Base-by-base conservation (phyloP, 805 yeast species). In the Blastobotrys robertii region DNA sequence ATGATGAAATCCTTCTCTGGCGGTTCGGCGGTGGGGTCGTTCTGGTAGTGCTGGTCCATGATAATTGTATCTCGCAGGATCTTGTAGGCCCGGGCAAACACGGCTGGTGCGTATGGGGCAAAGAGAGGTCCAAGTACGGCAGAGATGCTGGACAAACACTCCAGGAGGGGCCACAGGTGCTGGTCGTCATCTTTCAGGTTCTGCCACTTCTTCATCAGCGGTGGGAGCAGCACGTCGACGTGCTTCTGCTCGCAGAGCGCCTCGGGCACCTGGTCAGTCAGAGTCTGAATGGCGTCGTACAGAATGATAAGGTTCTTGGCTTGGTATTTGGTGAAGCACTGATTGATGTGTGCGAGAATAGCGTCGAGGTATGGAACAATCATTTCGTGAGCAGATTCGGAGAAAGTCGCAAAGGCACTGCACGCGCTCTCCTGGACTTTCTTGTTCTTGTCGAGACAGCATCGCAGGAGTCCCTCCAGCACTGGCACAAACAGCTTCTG, bases 401-500 rank as follows among this genome's bases (percentile, higher is more conserved):
- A 78, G 48, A 88, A 83, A 44, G 79, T 79, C 1, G 95, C 81
- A 36, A 90, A 72, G 8, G 96, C 84, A 31, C 87, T 76, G 52
- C 95, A 85, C 1, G 95, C 96, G 44, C 95, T 82, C 55, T 87
- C 90, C 64, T 92, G 98, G n/a, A 90, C 98, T 44, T 82, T 83
- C 58, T 88, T 87, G 66, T 85, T 86, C 41, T 68, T 71, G 60
- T 92, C 97, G 51, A 86, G 66, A 16, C 84, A 77, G 62, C 92
- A 82, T 39, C 60, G 66, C 58, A 92, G 72, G 38, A 92, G 72
- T 2, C 92, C 75, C 53, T 82, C 79, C 46, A 92, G 71, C 0
- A 92, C 85, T 4, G 92, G 92, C 44, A 73, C 67, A 57, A 84
- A 81, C 54, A 81, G 82, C 48, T 67, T 72, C 7, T 86, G 72